Evolutionary conservation across 805 yeast species (phyloP), one percentile per base, ranked within the genome.

Genomic region (Barnettozyma wickerhamii): DNA sequence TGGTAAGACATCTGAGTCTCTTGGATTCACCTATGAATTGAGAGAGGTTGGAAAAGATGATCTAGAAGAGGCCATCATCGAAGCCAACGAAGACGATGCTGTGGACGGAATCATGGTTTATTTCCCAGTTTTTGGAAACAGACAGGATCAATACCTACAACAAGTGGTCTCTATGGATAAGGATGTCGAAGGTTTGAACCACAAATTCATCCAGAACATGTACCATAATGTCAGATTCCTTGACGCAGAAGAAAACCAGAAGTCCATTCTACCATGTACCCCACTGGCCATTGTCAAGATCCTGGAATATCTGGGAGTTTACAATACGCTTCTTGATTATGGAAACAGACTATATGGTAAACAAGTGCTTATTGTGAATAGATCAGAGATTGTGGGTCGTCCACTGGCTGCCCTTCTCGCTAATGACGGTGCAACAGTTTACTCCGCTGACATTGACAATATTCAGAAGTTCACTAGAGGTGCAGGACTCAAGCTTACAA

Each of bases 351-450:
- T 93, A 18, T 93, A 87, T 55, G 99, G 99, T 33, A 90, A 89
- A 64, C 91, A 93, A 38, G 74, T 91, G 41, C 81, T 95, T 36
- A 81, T 93, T 33, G 90, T 93, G 38, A 93, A 93, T 65, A 74
- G 99, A 56, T 85, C 95, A 10, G 99, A 93, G 64, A 91, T 93
- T 56, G 99, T 93, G 18, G 99, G 99, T 10, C 78, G 99, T 52
- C 99, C 99, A 1, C 68, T 93, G 45, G 98, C 98, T 26, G 98
- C 99, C 0, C 64, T 93, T 28, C 69, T 93, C 48, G 98, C 99
- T 15, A 93, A 93, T 57, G 99, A 93, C 58, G 99, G 99, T 47
- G 99, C 99, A 18, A 83, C 82, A 1, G 98, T 93, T 3, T 93
- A 84, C 61, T 90, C 98, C 1, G 91, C 81, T 3, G 98, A 93